Conservation (phyloP, 805 yeast species). For the Metschnikowia cubensis region DNA sequence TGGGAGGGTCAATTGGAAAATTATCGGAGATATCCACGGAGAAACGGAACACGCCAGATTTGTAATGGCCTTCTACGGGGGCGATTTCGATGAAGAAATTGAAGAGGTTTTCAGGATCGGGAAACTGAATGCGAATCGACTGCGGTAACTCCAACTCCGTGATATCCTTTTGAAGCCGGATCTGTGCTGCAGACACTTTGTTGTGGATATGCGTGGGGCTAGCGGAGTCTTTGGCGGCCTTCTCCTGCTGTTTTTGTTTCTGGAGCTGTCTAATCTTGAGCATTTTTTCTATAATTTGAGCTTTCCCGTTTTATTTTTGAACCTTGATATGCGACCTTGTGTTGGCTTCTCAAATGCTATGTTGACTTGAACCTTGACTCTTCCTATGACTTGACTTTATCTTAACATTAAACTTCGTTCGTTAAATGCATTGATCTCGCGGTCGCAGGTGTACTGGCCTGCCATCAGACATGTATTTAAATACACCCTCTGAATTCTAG, state of each 20-base stretch:
- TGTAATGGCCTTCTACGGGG: conserved; percentile 74
- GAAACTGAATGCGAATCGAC: conserved; percentile 49
- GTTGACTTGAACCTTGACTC: no score
- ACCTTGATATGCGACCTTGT: no score
- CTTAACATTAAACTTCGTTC: neutral
- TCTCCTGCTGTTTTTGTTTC: conserved; percentile 18
- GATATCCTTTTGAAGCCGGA: conserved; percentile 72
- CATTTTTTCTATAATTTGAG: conserved; percentile 1
- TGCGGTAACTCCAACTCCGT: conserved; percentile 63
- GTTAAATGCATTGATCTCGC: neutral
- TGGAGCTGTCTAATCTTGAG: conserved; percentile 24
- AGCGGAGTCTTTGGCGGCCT: conserved; percentile 5
- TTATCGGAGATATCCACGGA: conserved; percentile 60
- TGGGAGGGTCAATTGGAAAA: conserved; percentile 93
- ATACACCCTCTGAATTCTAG: no score
- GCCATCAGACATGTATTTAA: neutral
- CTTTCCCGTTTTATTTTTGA: no score
- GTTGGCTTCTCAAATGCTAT: no score
- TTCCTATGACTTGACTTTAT: no score
- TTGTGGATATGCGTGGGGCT: conserved; percentile 8
- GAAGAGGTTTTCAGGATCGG: conserved; percentile 56
- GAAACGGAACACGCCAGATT: conserved; percentile 67
- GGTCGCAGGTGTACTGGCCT: conserved; percentile 4
- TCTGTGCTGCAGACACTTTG: conserved; percentile 54
- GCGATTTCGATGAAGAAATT: conserved; percentile 51